Evolutionary conservation across 75 land plant species (phyloP).

Genomic region (Cunninghamia lanceolata): DNA sequence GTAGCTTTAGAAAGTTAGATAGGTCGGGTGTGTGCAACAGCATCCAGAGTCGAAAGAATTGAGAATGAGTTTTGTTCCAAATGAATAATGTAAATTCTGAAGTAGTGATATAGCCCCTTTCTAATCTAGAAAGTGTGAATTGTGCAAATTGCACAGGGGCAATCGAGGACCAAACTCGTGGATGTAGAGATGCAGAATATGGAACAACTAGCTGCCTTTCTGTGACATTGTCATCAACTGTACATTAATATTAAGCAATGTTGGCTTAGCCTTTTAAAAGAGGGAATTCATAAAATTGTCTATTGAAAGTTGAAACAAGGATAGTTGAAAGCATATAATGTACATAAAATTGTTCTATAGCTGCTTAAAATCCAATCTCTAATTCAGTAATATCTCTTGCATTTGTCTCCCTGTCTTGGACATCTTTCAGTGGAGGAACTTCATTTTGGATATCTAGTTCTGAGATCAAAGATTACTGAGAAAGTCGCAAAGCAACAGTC

Average conservation of each 20-base stretch:
- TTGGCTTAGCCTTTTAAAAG: background rate
- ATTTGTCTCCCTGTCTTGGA: background rate
- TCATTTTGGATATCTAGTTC: background rate
- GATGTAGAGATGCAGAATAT: background rate
- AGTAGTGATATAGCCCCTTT: background rate
- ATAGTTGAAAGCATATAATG: background rate
- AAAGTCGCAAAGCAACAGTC: background rate
- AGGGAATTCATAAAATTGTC: too few relatives aligned
- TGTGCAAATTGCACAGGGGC: background rate
- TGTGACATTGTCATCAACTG: slow-evolving; percentile 3
- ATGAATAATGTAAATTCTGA: background rate
- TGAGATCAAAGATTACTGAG: background rate
- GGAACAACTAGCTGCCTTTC: background rate
- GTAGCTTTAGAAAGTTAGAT: background rate
- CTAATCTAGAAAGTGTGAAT: background rate
- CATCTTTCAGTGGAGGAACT: slow-evolving; percentile 14
- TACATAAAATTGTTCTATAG: background rate
- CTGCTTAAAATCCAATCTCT: background rate
- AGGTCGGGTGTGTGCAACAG: background rate
- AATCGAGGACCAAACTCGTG: background rate
- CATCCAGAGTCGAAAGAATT: background rate
- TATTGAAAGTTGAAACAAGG: background rate
- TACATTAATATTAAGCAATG: background rate
- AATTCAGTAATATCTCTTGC: slow-evolving; percentile 11
- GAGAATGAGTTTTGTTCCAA: background rate